Conservation (phyloP, 1,139 yeast species). For the Waltiozyma solani region DNA sequence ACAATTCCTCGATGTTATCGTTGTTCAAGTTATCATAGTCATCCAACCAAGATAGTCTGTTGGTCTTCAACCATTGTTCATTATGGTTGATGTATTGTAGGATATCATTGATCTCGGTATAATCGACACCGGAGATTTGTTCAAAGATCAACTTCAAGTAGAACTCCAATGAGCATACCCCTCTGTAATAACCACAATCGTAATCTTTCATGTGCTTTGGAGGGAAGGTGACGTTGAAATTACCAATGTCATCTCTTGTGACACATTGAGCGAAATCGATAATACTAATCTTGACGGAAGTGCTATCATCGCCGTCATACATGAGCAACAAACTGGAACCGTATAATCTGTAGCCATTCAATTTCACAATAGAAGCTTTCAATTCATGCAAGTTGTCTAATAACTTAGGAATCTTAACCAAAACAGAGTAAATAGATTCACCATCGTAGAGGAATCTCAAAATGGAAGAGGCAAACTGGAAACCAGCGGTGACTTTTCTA, state of each 20-base stretch:
- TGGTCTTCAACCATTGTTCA: constrained; percentile 15
- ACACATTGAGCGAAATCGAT: constrained; percentile 96
- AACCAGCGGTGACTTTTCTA: constrained; percentile 62
- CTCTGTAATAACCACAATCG: constrained; percentile 81
- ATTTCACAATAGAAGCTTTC: constrained; percentile 38
- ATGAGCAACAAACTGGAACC: constrained; percentile 84
- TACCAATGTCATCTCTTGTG: constrained; percentile 38
- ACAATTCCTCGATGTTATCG: constrained; percentile 4
- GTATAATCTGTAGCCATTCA: constrained; percentile 80
- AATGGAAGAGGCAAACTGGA: constrained; percentile 64
- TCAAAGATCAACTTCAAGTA: constrained; percentile 51
- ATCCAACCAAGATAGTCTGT: constrained; percentile 35
- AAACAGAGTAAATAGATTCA: constrained; percentile 40
- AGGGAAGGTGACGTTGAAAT: constrained; percentile 38
- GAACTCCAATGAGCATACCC: constrained; percentile 53
- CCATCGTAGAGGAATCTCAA: constrained; percentile 80
- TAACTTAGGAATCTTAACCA: constrained; percentile 60
- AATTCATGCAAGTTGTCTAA: constrained; percentile 52
- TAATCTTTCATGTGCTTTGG: constrained; percentile 56
- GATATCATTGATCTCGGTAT: constrained; percentile 19
- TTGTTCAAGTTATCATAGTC: constrained; percentile 12
- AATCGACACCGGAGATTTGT: constrained; percentile 30
- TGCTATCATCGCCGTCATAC: constrained; percentile 53
- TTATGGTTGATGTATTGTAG: constrained; percentile 22
- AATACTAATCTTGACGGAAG: constrained; percentile 45